Percentiles rank a stretch among this genome's conserved stretches.
Conservation (phyloP, 768 basidiomycete genomes). For the Crepidotus variabilis region DNA sequence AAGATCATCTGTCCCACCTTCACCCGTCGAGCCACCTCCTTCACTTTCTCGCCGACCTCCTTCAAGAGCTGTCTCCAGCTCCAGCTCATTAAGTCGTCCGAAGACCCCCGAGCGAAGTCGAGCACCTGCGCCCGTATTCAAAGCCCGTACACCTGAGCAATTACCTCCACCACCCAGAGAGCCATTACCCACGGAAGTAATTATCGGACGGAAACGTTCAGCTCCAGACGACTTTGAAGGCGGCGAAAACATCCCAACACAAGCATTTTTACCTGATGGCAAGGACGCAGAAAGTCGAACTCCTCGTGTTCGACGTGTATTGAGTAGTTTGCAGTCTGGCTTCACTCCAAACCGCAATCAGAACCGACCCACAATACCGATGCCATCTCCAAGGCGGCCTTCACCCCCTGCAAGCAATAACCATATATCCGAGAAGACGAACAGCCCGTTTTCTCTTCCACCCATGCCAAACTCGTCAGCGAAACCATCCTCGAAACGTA, state of each 20-base stretch:
- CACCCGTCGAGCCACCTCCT: constrained; percentile 3
- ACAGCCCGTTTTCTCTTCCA: constrained; percentile 46
- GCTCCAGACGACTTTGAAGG: constrained; percentile 76
- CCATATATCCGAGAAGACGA: constrained; percentile 58
- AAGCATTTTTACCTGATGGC: constrained; percentile 58
- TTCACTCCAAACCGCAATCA: constrained; percentile 70
- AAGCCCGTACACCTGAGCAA: constrained; percentile 48
- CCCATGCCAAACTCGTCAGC: constrained; percentile 25
- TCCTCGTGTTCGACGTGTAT: constrained; percentile 58
- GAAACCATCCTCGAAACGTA: constrained; percentile 49
- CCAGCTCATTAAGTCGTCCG: constrained; percentile 41
- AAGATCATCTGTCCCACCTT: constrained; percentile 15
- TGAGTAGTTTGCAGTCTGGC: constrained; percentile 56
- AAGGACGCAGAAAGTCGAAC: constrained; percentile 41
- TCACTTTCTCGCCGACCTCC: neutral
- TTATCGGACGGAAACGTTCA: constrained; percentile 67
- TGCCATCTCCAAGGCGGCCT: constrained; percentile 48
- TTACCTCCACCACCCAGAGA: constrained; percentile 22
- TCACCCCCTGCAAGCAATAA: constrained; percentile 30
- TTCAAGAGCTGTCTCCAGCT: constrained; percentile 23
- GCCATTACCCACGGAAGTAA: constrained; percentile 28
- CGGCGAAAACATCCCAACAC: constrained; percentile 51
- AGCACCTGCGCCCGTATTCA: constrained; percentile 42
- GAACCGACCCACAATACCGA: constrained; percentile 35
- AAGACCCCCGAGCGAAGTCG: constrained; percentile 51